Percentiles rank a stretch among this genome's conserved stretches.
Conservation (phyloP, 164 flowering plant genomes). For the Akebia trifoliata region DNA sequence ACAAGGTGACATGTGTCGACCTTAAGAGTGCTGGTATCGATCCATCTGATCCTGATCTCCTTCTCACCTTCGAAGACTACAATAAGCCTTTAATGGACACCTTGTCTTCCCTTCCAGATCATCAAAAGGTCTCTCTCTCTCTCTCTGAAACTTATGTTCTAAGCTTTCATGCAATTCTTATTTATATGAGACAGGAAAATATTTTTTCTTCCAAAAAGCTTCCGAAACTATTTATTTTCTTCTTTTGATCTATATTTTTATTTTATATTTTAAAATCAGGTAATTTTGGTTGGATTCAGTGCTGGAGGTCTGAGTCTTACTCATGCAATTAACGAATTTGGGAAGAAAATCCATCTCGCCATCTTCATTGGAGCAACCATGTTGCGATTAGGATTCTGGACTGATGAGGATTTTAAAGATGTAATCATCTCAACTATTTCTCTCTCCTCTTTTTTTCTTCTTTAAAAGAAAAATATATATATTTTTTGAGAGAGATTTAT, state of each 20-base stretch:
- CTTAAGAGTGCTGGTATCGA: slow-evolving; percentile 58
- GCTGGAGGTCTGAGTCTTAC: slow-evolving; percentile 86
- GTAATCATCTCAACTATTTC: slow-evolving; percentile 26
- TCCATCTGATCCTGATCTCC: slow-evolving; percentile 32
- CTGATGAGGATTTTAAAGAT: slow-evolving; percentile 44
- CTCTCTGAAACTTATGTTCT: background rate
- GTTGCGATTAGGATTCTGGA: slow-evolving; percentile 49
- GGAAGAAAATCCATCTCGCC: slow-evolving; percentile 52
- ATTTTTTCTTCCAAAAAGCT: no score
- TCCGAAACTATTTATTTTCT: no score
- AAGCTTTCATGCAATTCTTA: no score
- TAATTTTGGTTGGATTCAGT: slow-evolving; percentile 88
- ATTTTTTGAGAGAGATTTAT: no score
- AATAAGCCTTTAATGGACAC: slow-evolving; percentile 57
- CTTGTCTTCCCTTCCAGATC: slow-evolving; percentile 42
- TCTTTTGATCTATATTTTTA: background rate
- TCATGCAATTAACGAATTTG: slow-evolving; percentile 43
- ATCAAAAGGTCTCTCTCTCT: slow-evolving; percentile 41
- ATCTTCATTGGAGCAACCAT: slow-evolving; percentile 76
- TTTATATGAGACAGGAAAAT: no score
- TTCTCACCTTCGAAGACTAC: slow-evolving; percentile 56
- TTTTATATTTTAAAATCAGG: slow-evolving; percentile 31
- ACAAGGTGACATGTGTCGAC: slow-evolving; percentile 58
- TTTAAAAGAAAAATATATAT: background rate
- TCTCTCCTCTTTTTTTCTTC: background rate